Evolutionary conservation across 257 asterid species (phyloP).

Genomic region (Cruciata laevipes): DNA sequence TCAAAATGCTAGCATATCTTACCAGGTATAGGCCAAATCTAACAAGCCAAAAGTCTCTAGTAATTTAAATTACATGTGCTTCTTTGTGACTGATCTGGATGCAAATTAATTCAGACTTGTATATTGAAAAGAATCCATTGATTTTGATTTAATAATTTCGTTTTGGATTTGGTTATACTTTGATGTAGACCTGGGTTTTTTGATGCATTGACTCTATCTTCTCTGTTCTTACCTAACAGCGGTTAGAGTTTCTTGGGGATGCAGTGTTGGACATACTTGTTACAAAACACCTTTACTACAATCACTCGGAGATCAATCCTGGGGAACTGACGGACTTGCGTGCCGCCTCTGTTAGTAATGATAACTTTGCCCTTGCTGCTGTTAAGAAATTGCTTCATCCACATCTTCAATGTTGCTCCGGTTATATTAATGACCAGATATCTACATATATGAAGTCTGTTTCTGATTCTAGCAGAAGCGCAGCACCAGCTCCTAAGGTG

Average conservation of each 20-base stretch:
- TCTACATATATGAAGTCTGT: conserved; percentile 41
- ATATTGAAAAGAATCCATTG: not conserved
- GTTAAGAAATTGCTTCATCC: conserved; percentile 55
- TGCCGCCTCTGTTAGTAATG: conserved; percentile 83
- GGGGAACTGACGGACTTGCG: conserved; percentile 94
- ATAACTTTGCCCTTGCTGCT: conserved; percentile 78
- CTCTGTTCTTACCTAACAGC: conserved; percentile 38
- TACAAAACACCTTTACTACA: conserved; percentile 64
- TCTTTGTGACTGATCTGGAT: conserved; percentile 1
- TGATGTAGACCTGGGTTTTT: no score
- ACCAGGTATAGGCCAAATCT: conserved; percentile 41
- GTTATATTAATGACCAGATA: conserved; percentile 44
- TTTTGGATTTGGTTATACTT: not conserved
- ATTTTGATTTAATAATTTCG: not conserved
- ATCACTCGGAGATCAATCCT: conserved; percentile 66
- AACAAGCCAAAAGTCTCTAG: not conserved
- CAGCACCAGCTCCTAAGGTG: conserved; percentile 63
- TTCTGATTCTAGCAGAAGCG: conserved; percentile 32
- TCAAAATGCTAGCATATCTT: conserved; percentile 40
- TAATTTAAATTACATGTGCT: not conserved
- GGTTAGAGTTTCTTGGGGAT: conserved; percentile 97
- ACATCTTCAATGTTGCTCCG: conserved; percentile 67
- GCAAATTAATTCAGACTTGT: not conserved
- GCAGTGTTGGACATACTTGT: conserved; percentile 83
- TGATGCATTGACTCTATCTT: not conserved